Percentiles rank a stretch among this genome's conserved stretches.
Conservation (phyloP, 75 land plant genomes). For the Sequoia sempervirens region DNA sequence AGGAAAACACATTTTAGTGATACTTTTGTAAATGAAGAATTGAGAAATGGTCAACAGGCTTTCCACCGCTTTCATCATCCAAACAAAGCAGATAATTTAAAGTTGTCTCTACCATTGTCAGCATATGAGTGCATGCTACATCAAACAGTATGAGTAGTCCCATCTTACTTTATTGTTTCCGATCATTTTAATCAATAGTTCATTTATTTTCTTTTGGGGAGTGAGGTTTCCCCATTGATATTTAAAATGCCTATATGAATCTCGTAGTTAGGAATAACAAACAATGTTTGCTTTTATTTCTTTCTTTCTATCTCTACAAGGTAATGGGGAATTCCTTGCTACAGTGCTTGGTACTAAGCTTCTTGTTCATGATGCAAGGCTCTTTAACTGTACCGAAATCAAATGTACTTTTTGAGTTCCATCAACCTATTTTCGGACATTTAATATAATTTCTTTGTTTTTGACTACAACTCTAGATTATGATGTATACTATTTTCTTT, state of each 20-base stretch:
- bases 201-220: background rate
- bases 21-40: background rate
- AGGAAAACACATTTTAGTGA: background rate
- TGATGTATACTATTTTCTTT: background rate
- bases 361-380: too few relatives aligned
- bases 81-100: background rate
- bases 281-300: background rate
- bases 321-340: too few relatives aligned
- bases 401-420: too few relatives aligned
- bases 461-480: background rate
- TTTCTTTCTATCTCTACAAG: too few relatives aligned
- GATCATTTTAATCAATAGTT: background rate
- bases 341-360: too few relatives aligned
- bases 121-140: background rate
- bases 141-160: background rate
- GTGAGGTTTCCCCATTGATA: background rate
- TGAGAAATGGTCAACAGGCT: background rate
- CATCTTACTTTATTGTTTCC: background rate
- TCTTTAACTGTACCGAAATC: too few relatives aligned
- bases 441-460: too few relatives aligned
- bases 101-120: background rate
- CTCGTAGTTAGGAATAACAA: background rate
- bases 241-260: background rate
- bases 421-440: too few relatives aligned
- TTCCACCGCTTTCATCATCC: background rate